phyloP scores from a whole-genome alignment of 352 stramenopile genomes.

The Proteromonas lacertae region DNA sequence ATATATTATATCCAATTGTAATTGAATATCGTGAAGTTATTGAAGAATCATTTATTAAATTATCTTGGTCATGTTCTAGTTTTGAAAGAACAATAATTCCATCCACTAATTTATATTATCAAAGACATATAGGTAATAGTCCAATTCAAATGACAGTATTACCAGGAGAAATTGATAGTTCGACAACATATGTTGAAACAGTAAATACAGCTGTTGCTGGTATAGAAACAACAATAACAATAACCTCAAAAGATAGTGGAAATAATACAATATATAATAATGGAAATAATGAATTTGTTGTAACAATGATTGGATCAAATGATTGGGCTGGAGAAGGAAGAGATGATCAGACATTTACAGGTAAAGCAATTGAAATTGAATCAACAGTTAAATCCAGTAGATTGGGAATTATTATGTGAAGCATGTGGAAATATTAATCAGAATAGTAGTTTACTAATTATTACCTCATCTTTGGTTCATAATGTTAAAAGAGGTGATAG shows the following conservation, averaged over 20 bases:
- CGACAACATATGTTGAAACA: constrained; percentile 1
- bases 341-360: not conserved
- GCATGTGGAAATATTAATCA: not conserved
- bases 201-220: constrained; percentile 1
- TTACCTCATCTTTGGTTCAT: not conserved
- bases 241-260: constrained; percentile 25
- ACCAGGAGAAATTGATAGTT: constrained; percentile 23
- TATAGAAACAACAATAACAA: not conserved
- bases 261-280: constrained; percentile 17
- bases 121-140: constrained; percentile 14
- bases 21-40: constrained; percentile 37
- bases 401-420: not conserved
- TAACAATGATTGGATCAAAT: not conserved
- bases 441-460: not conserved
- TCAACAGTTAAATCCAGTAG: not conserved
- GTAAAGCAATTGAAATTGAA: not conserved
- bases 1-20: constrained; percentile 37
- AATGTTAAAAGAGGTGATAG: not conserved
- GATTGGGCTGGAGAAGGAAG: constrained; percentile 2
- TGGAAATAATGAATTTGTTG: constrained; percentile 2
- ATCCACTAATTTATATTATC: constrained; percentile 11
- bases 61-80: constrained; percentile 23
- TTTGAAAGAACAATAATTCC: too few species aligned
- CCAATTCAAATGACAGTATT: constrained; percentile 22
- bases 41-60: constrained; percentile 30